These are phyloP conservation scores for Gynostemma pentaphyllum DNA, from an alignment of 306 rosid genomes.

Conservation along the genomic window DNA sequence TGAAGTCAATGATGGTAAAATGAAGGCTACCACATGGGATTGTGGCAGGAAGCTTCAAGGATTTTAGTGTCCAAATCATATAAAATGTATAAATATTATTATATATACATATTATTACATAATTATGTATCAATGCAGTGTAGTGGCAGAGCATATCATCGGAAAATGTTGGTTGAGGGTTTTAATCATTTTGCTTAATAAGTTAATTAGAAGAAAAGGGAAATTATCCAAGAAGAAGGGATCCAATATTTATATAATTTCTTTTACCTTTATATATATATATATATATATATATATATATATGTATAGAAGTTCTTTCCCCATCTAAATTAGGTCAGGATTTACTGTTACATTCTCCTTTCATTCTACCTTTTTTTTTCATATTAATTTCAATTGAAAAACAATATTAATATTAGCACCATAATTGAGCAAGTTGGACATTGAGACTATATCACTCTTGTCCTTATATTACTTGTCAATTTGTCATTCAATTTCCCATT, in stretches of 20 bases:
- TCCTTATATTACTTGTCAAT: not conserved
- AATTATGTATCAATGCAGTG: not conserved
- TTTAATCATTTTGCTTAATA: not conserved
- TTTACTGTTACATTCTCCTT: not conserved
- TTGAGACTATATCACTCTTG: not conserved
- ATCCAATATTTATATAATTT: no score
- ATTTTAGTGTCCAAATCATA: not conserved
- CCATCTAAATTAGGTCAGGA: not conserved
- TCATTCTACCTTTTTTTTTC: not conserved
- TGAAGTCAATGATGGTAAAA: not conserved
- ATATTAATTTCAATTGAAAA: not conserved
- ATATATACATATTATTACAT: not conserved
- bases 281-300: no score
- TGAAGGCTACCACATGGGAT: not conserved
- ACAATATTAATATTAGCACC: not conserved
- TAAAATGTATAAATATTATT: no score
- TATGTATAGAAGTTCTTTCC: no score
- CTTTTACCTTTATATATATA: no score
- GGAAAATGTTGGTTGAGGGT: not conserved
- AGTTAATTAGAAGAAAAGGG: not conserved
- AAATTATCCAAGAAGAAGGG: not conserved
- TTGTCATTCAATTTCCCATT: not conserved
- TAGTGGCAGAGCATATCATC: conserved; percentile 7
- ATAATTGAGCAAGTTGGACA: not conserved
- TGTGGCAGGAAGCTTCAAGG: not conserved